Base-by-base conservation (phyloP, 176 grass and related monocot genomes). In the Paspalum notatum region DNA sequence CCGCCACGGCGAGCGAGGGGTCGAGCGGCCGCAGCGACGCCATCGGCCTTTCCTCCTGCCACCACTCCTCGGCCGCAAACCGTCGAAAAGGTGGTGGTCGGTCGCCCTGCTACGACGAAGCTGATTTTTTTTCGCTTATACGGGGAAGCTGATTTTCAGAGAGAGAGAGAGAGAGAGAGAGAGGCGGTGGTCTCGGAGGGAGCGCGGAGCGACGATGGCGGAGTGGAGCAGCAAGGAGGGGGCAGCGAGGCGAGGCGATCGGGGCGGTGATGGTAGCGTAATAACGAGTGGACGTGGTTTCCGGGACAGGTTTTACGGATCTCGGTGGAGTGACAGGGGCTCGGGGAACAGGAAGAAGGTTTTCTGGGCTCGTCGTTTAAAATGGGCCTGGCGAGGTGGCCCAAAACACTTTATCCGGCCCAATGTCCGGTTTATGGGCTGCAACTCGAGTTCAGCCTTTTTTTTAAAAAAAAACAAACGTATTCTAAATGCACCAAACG, bases 11-110 rank as follows among this genome's bases (percentile, higher is more conserved):
- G 66, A 89, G 57, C 66, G 81, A 72, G 15, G 87, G 67, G 72
- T 84, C 80, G 54, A 91, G 82, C 15, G 79, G 71, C 56, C 75
- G 88, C 72, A 88, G 88, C 54, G 89, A 80, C 37, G 85, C 49
- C 91, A 85, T 83, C 14, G 56, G 65, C 54, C 3, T 50, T 50
- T 50, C 48, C 18, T 55, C 18, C 18, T 59, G 5, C 2, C 24
- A 26, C 2, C 24, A 26, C 14, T 62, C 48, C 22, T 67, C 69
- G 14, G 4, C 8, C 21, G 78, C 83, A 72, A 76, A 77, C 85
- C 62, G 80, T 12, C 66, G 80, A 89, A 50, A 66, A 66, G 59
- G 66, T 44, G 50, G 71, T 7, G 40, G 64, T 5, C 24, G 40
- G 64, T 5, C 24, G 48, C 12, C 74, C 26, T 6, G 3, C 48